Evolutionary conservation across 75 land plant genomes (phyloP), one percentile per base, ranked within the genome.

Genomic region (Cupressus sempervirens): DNA sequence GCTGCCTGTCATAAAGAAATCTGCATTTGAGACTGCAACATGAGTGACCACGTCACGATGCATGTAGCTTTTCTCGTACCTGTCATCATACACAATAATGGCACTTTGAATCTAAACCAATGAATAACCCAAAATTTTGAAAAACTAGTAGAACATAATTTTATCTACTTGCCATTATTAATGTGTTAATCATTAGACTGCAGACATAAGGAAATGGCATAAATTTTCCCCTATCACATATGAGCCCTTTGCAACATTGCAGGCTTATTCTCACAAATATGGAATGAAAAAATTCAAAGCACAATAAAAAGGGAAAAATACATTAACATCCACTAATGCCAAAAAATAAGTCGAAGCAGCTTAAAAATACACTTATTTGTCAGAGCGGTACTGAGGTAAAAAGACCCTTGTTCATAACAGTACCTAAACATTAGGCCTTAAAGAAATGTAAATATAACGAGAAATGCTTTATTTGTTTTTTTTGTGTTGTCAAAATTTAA

Each of bases 11-110:
- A 98, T 95, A 87, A 98, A 96, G 83, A 98, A 98, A 50, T 96
- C 99, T n/a, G 99, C 97, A 8, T 82, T 85, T 11, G 99, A 98
- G 2, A 95, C 96, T 11, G 96, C 99, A 35, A 98, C 94, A 85
- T 98, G 99, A 12, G 96, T 96, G 16, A 98, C 99, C 62, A 98
- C 96, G 85, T 98, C 99, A 30, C 99, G 91, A 79, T 98, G 99
- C 99, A 98, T 98, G 76, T 94, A 98, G 79, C 99, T 98, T 88
- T 98, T 98, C 92, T 98, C 99, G 80, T 98, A 98, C 99, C 99
- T 98, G 88, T 73, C 87, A 53, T 53, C 46, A 86, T n/a, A 10
- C 35, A 56, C 32, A 52, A 45, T 7, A 40, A 79, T 79, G 81
- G 26, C 23, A 76, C 67, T 62, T 23, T 23, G 67, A 32, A 12